Percentiles rank a stretch among this genome's conserved stretches.
Conservation (phyloP, 306 rosid genomes). For the Pterocarpus macrocarpus region DNA sequence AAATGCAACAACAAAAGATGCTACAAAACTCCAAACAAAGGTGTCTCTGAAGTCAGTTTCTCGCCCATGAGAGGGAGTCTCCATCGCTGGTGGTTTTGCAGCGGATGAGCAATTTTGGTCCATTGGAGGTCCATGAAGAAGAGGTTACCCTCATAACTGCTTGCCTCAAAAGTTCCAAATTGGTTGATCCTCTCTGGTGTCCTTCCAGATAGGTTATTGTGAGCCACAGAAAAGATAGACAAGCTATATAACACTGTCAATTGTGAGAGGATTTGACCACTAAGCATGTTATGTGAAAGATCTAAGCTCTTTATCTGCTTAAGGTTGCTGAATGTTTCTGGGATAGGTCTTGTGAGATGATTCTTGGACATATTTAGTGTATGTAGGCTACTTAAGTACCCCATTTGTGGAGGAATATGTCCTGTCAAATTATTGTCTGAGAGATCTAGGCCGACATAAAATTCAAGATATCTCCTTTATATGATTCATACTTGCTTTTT, state of each 20-base stretch:
- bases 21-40: slow-evolving; percentile 14
- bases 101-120: neutral
- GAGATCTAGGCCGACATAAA: slow-evolving; percentile 43
- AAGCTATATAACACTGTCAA: neutral
- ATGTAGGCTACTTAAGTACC: neutral
- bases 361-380: slow-evolving; percentile 43
- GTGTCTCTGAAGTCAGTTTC: neutral
- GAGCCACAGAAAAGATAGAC: slow-evolving; percentile 20
- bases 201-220: slow-evolving; percentile 30
- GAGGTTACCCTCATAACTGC: slow-evolving; percentile 28
- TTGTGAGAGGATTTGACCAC: slow-evolving; percentile 16
- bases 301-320: slow-evolving; percentile 10
- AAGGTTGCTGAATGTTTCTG: slow-evolving; percentile 23
- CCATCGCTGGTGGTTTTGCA: neutral
- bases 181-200: neutral
- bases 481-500: slow-evolving; percentile 18
- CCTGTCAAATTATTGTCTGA: slow-evolving; percentile 22
- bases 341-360: neutral
- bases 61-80: too few species aligned
- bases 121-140: slow-evolving; percentile 2
- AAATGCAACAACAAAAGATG: slow-evolving; percentile 1
- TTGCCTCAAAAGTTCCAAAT: slow-evolving; percentile 9
- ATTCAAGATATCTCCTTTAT: slow-evolving; percentile 10
- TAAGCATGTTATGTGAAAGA: slow-evolving; percentile 18
- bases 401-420: slow-evolving; percentile 32